These are phyloP conservation scores for Beauveria bassiana DNA, from an alignment of 2,329 filamentous ascomycete species.

Conservation along the genomic window DNA sequence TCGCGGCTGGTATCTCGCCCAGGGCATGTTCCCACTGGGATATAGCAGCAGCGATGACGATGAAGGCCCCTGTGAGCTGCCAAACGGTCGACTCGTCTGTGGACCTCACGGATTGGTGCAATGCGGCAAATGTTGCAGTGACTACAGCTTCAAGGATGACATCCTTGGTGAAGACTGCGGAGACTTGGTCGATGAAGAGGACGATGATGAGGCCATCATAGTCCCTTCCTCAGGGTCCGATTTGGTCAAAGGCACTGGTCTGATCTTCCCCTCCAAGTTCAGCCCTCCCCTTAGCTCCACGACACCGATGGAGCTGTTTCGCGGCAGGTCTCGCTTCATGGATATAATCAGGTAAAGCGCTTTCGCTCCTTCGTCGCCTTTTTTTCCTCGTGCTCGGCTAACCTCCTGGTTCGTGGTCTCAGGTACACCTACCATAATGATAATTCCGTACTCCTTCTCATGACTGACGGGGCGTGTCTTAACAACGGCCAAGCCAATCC, in stretches of 20 bases:
- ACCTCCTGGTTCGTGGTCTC: background rate
- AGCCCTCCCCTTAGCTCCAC: no score
- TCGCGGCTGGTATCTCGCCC: conserved; percentile 12
- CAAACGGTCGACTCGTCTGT: conserved; percentile 29
- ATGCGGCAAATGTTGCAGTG: conserved; percentile 26
- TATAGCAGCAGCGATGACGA: conserved; percentile 22
- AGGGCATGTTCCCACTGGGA: conserved; percentile 11
- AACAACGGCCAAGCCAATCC: conserved; percentile 31
- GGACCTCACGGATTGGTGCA: conserved; percentile 23
- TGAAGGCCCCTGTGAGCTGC: conserved; percentile 25
- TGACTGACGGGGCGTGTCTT: conserved; percentile 38
- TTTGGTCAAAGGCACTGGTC: background rate
- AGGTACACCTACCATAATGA: conserved; percentile 27
- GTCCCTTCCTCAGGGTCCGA: background rate
- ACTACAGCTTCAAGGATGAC: conserved; percentile 29
- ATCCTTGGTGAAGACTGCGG: conserved; percentile 16
- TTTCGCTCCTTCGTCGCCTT: background rate
- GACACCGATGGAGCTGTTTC: conserved; percentile 22
- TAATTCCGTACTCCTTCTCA: conserved; percentile 28
- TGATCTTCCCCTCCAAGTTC: conserved; percentile 23
- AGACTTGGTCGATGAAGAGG: conserved; percentile 3
- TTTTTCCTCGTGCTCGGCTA: background rate
- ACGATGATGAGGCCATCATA: background rate
- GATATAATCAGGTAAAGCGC: conserved; percentile 15
- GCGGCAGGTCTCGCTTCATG: conserved; percentile 6